Evolutionary conservation across 1,139 yeast species (phyloP).

Genomic region (Ogataea hybrid): DNA sequence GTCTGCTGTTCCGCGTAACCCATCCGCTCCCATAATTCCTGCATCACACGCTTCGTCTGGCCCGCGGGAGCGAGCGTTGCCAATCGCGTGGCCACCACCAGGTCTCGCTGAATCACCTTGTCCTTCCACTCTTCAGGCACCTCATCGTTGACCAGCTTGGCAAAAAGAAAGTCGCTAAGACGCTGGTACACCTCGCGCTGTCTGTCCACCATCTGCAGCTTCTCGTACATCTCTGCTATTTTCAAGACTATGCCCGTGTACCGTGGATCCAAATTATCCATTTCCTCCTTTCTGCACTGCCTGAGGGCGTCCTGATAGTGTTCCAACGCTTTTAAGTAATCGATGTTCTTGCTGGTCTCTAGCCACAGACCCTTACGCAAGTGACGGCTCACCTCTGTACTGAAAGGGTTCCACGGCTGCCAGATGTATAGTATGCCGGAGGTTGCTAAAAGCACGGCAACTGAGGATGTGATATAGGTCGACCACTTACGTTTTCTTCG

Average conservation of each 20-base stretch:
- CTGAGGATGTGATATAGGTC: conserved; percentile 4
- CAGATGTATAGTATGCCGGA: conserved; percentile 25
- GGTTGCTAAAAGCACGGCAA: conserved; percentile 9
- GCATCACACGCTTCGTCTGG: conserved; percentile 11
- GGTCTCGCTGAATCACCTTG: conserved; percentile 27
- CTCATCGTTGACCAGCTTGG: conserved; percentile 25
- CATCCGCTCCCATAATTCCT: conserved; percentile 25
- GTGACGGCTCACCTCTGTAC: conserved; percentile 55
- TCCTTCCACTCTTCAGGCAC: conserved; percentile 26
- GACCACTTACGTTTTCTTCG: conserved; percentile 13
- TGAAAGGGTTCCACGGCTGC: conserved; percentile 37
- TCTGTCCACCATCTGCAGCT: conserved; percentile 25
- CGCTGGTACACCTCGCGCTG: conserved; percentile 24
- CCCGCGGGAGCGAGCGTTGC: conserved; percentile 21
- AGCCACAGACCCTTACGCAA: conserved; percentile 81
- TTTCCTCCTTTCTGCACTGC: conserved; percentile 40
- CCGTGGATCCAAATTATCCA: conserved; percentile 62
- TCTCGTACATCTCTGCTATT: conserved; percentile 74
- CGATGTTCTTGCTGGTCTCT: conserved; percentile 67
- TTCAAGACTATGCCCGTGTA: conserved; percentile 87
- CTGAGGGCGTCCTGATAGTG: conserved; percentile 56
- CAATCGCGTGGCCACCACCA: conserved; percentile 28
- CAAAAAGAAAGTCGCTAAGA: conserved; percentile 27
- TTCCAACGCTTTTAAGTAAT: conserved; percentile 63
- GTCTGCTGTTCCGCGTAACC: conserved; percentile 25